Percentiles rank a stretch among this genome's conserved stretches.
Conservation (phyloP, 2,329 filamentous ascomycete genomes). For the Claviceps monticola region DNA sequence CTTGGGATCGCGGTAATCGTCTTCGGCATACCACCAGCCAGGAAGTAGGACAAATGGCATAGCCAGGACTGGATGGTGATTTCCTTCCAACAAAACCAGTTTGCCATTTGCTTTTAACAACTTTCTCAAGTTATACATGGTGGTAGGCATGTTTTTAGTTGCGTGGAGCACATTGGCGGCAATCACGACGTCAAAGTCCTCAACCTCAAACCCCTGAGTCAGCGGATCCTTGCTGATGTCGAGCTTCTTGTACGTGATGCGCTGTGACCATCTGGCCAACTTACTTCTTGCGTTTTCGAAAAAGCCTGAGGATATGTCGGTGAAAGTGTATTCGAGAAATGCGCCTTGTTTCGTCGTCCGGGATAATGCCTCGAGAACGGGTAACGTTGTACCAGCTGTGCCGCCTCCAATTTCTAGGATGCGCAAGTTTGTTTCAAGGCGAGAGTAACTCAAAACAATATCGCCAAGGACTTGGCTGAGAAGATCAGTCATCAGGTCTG, state of each 20-base stretch:
- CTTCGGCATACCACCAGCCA: conserved; percentile 5
- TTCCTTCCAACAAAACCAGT: conserved; percentile 6
- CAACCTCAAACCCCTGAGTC: conserved; percentile 17
- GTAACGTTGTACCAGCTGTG: conserved; percentile 26
- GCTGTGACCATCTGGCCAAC: conserved; percentile 12
- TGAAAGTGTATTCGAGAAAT: conserved; percentile 28
- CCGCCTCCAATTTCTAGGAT: conserved; percentile 30
- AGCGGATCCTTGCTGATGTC: conserved; percentile 14
- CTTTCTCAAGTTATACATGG: conserved; percentile 7
- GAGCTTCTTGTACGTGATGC: conserved; percentile 12
- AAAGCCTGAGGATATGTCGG: conserved; percentile 28
- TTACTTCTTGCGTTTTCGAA: conserved; percentile 21
- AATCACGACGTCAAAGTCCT: conserved; percentile 25
- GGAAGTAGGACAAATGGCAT: conserved; percentile 6
- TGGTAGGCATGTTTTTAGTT: conserved; percentile 15
- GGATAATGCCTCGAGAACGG: conserved; percentile 15
- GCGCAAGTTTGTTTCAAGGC: conserved; percentile 27
- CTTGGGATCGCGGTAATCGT: conserved; percentile 4
- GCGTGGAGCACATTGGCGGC: conserved; percentile 25
- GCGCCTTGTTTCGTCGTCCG: conserved; percentile 11
- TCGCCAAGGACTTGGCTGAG: background rate
- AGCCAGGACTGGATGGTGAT: background rate
- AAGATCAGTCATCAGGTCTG: conserved; percentile 1
- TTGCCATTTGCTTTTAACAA: conserved; percentile 7
- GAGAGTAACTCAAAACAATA: conserved; percentile 3